Conservation (phyloP, 1,284 basidiomycete genomes). For the Gymnopus androsaceus region DNA sequence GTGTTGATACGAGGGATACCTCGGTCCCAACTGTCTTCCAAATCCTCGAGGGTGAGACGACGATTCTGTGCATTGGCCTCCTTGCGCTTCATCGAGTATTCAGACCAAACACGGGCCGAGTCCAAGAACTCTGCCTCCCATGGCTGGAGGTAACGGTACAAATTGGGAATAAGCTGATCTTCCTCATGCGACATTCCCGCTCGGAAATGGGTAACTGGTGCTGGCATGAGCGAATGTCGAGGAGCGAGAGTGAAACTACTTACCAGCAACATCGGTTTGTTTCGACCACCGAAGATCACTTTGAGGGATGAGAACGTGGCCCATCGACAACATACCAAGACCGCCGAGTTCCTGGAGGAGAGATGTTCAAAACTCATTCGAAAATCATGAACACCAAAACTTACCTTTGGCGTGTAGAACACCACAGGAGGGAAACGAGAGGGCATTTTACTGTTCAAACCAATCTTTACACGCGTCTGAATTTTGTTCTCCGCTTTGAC, state of each 20-base stretch:
- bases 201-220: slow-evolving; percentile 89
- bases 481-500: slow-evolving; percentile 99
- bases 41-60: slow-evolving; percentile 93
- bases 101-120: slow-evolving; percentile 97
- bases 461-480: slow-evolving; percentile 99
- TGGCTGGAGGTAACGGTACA: slow-evolving; percentile 97
- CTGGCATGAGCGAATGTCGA: slow-evolving; percentile 17
- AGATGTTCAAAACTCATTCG: slow-evolving; percentile 13
- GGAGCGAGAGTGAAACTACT: slow-evolving; percentile 22
- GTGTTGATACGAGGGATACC: slow-evolving; percentile 98
- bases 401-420: slow-evolving; percentile 90
- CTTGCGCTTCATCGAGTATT: slow-evolving; percentile 99
- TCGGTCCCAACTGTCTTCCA: slow-evolving; percentile 97
- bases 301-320: slow-evolving; percentile 96
- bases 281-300: slow-evolving; percentile 98
- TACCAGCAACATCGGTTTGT: slow-evolving; percentile 93
- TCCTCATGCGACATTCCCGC: slow-evolving; percentile 96
- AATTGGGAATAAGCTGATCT: slow-evolving; percentile 92
- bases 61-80: slow-evolving; percentile 98
- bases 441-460: slow-evolving; percentile 98
- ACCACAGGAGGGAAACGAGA: slow-evolving; percentile 97
- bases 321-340: slow-evolving; percentile 99
- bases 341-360: slow-evolving; percentile 92
- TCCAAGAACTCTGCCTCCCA: slow-evolving; percentile 99
- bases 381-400: slow-evolving; percentile 13